Conservation (phyloP, 2,329 filamentous ascomycete species). For the Aspergillus candidus region DNA sequence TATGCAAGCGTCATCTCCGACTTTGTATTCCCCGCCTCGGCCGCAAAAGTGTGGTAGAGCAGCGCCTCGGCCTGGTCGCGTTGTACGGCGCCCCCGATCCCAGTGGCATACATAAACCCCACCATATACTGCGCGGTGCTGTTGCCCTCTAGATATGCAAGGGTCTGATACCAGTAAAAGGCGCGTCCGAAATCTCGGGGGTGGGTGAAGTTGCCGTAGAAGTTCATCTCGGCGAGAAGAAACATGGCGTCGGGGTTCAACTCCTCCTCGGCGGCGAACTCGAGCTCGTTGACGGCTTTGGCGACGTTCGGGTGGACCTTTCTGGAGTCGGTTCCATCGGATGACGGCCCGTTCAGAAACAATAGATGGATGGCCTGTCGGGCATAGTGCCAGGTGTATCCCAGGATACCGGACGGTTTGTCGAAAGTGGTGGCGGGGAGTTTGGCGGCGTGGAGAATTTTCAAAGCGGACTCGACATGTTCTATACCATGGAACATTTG, state of each 20-base stretch:
- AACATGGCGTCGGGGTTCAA: conserved; percentile 73
- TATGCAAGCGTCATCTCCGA: conserved; percentile 94
- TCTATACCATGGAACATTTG: conserved; percentile 14
- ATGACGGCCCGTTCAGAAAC: conserved; percentile 57
- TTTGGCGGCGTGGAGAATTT: conserved; percentile 24
- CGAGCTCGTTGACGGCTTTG: conserved; percentile 54
- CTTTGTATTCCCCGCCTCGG: conserved; percentile 70
- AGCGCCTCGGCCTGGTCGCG: conserved; percentile 86
- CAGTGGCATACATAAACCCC: conserved; percentile 91
- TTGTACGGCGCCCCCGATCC: conserved; percentile 72
- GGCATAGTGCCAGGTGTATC: conserved; percentile 54
- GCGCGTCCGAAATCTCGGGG: conserved; percentile 74
- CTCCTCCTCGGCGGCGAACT: conserved; percentile 51
- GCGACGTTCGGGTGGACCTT: conserved; percentile 41
- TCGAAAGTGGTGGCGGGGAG: conserved; percentile 21
- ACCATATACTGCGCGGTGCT: conserved; percentile 93
- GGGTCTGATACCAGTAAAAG: conserved; percentile 71
- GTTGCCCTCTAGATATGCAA: conserved; percentile 75
- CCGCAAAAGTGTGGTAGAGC: conserved; percentile 91
- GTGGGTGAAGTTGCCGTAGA: conserved; percentile 88
- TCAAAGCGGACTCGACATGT: conserved; percentile 27
- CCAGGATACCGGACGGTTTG: conserved; percentile 54
- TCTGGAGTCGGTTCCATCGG: conserved; percentile 35
- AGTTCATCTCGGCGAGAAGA: conserved; percentile 88
- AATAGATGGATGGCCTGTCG: conserved; percentile 57